Conservation (phyloP, 225 moss, liverwort and hornwort genomes). For the Lunularia cruciata region DNA sequence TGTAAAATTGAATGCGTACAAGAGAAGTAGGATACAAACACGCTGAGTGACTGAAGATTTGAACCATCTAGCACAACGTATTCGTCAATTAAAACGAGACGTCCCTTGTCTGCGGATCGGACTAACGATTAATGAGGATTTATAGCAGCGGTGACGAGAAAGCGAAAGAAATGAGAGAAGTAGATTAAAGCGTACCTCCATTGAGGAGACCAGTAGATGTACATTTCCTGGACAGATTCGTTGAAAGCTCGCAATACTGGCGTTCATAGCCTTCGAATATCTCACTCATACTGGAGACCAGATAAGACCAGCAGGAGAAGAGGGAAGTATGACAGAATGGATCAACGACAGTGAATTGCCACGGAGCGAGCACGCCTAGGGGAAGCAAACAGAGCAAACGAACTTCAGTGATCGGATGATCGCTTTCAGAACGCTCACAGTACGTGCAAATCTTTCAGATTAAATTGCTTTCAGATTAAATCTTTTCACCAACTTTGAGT, state of each 20-base stretch:
- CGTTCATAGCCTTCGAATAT: constrained; percentile 62
- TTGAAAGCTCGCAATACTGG: constrained; percentile 60
- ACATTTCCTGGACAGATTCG: constrained; percentile 52
- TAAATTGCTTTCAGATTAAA: background rate
- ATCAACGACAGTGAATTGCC: background rate
- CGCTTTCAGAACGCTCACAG: background rate
- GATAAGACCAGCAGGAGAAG: background rate
- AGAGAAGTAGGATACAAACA: too few relatives aligned
- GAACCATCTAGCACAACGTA: background rate
- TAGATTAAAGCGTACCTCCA: constrained; percentile 36
- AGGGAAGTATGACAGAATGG: background rate
- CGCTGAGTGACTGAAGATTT: background rate
- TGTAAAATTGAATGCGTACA: too few relatives aligned
- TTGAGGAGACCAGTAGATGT: constrained; percentile 41
- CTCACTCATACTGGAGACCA: constrained; percentile 47
- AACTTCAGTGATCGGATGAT: background rate
- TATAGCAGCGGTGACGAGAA: background rate
- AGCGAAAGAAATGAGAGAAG: background rate
- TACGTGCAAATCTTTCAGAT: background rate
- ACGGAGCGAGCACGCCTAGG: background rate
- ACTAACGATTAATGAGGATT: background rate
- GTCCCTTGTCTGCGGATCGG: background rate
- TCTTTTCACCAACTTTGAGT: background rate
- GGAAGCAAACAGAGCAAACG: background rate
- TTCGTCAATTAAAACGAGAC: background rate